A percentile compares a stretch with the other conserved stretches of the same genome.
Evolutionary conservation across 2,329 filamentous ascomycete species (phyloP).

Genomic region (Metarhizium anisopliae): DNA sequence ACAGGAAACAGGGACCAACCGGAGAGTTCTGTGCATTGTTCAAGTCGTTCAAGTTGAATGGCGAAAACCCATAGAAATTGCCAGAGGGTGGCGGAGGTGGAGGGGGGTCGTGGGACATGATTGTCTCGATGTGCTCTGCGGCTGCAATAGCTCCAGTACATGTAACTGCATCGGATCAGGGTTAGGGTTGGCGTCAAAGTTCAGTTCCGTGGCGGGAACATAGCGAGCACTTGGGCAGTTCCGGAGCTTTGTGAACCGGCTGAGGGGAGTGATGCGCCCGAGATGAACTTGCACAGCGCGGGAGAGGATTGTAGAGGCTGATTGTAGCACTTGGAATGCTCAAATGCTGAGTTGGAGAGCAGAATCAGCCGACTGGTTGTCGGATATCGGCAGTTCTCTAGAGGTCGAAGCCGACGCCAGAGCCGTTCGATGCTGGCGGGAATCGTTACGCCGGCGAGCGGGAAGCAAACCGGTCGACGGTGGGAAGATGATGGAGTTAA

Average conservation of each 20-base stretch:
- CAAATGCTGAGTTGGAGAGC: no score
- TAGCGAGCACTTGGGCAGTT: neutral
- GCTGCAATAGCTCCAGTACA: neutral
- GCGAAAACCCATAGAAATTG: conserved; percentile 4
- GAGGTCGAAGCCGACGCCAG: neutral
- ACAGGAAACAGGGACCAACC: neutral
- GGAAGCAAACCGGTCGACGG: neutral
- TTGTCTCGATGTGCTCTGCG: neutral
- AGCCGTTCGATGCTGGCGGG: neutral
- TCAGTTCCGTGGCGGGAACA: conserved; percentile 3
- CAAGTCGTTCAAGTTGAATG: conserved; percentile 2
- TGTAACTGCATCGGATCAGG: neutral
- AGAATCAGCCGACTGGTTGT: no score
- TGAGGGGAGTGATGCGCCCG: neutral
- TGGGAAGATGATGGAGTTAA: neutral
- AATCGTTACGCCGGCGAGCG: neutral
- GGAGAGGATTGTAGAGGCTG: no score
- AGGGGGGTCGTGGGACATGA: conserved; percentile 8
- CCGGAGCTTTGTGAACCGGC: neutral
- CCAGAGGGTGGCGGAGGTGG: conserved; percentile 5
- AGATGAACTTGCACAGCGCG: neutral
- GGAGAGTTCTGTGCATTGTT: conserved; percentile 4
- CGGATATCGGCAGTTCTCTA: no score
- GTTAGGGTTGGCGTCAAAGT: neutral
- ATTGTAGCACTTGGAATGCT: no score